Evolutionary conservation across 805 yeast genomes (phyloP), one percentile per base, ranked within the genome.

Genomic region (Sugiyamaella marilandica): DNA sequence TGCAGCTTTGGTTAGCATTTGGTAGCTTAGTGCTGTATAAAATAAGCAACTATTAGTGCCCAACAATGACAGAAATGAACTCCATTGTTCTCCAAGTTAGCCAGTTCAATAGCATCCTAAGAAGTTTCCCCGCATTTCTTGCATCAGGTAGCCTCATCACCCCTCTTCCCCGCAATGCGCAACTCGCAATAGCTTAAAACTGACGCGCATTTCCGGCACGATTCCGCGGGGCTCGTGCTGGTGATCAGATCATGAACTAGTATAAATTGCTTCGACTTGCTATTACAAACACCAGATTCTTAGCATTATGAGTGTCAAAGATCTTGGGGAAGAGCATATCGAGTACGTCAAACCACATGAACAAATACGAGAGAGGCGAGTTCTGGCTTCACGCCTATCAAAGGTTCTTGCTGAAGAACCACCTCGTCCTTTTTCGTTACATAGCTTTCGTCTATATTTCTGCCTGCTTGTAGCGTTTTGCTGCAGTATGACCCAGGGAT

Each of bases 401-500:
- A 41, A 48, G 51, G 51, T 48, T 8, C 36, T 48, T 3, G 45
- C 26, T 18, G 34, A 18, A 11, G 51, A 48, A 24, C 51, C 51
- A 2, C 33, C 51, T 13, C n/a, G 24, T 10, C 45, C 51, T 18
- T 48, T 48, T 26, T 48, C 51, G 7, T 13, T 13, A 4, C 19
- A 35, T 35, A 26, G 44, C 45, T 18, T 21, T 18, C 16, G 36
- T 10, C 45, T 48, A 10, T 48, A 48, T 14, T 34, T 41, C 24
- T 19, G 34, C 14, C 19, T 48, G 45, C n/a, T 26, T 8, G 51
- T 48, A 5, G 51, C 51, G 5, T 48, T 33, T 35, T 34, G 51
- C 37, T 48, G 51, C 43, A 33, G 44, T 35, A 39, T 48, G 37
- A 48, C 51, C 14, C 51, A 48, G 51, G 51, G 51, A 13, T 48